Percentiles rank a stretch among this genome's conserved stretches.
Evolutionary conservation across 352 stramenopile genomes (phyloP).

Genomic region (Aphanomyces euteiches): DNA sequence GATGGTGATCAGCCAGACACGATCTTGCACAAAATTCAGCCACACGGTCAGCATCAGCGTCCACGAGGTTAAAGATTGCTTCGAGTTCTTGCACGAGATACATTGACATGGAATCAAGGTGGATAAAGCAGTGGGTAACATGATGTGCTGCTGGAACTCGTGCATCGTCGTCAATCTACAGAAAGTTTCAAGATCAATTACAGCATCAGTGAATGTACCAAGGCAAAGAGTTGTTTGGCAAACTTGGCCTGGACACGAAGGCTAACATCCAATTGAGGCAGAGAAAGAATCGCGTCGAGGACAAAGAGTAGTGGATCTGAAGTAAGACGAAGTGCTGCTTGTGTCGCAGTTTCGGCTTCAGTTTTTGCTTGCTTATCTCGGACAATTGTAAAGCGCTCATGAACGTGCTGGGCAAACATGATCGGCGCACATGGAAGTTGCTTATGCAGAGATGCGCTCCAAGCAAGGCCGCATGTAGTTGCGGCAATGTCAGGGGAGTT

Average conservation of each 20-base stretch:
- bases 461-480: conserved; percentile 37
- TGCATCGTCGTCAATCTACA: neutral
- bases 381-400: conserved; percentile 63
- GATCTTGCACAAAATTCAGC: neutral
- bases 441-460: conserved; percentile 47
- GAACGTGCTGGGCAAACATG: conserved; percentile 69
- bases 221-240: conserved; percentile 61
- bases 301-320: conserved; percentile 57
- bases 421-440: conserved; percentile 47
- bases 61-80: conserved; percentile 44
- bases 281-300: conserved; percentile 45
- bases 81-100: conserved; percentile 74
- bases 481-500: neutral
- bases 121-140: conserved; percentile 50
- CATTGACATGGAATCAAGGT: conserved; percentile 52
- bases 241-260: conserved; percentile 63
- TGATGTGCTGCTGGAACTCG: conserved; percentile 38
- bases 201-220: conserved; percentile 40
- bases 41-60: neutral
- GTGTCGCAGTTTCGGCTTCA: conserved; percentile 46
- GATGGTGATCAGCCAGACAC: neutral
- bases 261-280: conserved; percentile 58
- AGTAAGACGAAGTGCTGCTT: conserved; percentile 44
- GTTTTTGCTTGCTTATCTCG: conserved; percentile 65
- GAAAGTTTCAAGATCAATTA: conserved; percentile 28